Evolutionary conservation across 129 eudicot genomes (phyloP).

Genomic region (Silybum marianum): DNA sequence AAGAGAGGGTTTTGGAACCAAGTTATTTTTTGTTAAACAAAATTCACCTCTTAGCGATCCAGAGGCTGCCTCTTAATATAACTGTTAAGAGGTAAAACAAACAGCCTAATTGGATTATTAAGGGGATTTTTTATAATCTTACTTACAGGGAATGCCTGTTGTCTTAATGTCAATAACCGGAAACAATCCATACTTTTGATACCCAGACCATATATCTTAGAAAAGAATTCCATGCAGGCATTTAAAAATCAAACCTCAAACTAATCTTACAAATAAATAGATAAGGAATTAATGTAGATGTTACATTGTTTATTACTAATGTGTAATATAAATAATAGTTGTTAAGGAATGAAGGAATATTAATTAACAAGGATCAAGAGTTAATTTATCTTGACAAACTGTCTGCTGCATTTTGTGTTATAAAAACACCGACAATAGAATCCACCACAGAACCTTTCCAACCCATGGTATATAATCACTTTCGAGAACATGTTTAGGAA

Average conservation of each 20-base stretch:
- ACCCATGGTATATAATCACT: conserved; percentile 13
- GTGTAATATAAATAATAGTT: not conserved
- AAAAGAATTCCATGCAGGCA: conserved; percentile 34
- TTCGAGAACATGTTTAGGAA: too few species aligned
- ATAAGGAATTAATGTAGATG: not conserved
- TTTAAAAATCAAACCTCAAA: not conserved
- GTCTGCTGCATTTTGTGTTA: conserved; percentile 41
- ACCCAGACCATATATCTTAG: conserved; percentile 45
- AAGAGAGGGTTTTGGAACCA: too few species aligned
- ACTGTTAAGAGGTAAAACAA: too few species aligned
- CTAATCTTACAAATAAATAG: not conserved
- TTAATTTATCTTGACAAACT: conserved; percentile 32
- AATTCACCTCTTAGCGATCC: too few species aligned
- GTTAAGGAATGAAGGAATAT: not conserved
- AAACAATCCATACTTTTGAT: conserved; percentile 49
- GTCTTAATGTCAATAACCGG: conserved; percentile 46
- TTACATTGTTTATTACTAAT: conserved; percentile 28
- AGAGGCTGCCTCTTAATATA: too few species aligned
- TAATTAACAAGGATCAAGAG: not conserved
- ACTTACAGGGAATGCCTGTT: conserved; percentile 51
- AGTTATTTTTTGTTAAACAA: too few species aligned
- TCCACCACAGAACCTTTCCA: conserved; percentile 54
- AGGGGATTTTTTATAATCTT: conserved; percentile 1
- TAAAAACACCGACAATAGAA: conserved; percentile 42
- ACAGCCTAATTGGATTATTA: not conserved